Conservation (phyloP, 306 rosid genomes). For the Rosa persica region DNA sequence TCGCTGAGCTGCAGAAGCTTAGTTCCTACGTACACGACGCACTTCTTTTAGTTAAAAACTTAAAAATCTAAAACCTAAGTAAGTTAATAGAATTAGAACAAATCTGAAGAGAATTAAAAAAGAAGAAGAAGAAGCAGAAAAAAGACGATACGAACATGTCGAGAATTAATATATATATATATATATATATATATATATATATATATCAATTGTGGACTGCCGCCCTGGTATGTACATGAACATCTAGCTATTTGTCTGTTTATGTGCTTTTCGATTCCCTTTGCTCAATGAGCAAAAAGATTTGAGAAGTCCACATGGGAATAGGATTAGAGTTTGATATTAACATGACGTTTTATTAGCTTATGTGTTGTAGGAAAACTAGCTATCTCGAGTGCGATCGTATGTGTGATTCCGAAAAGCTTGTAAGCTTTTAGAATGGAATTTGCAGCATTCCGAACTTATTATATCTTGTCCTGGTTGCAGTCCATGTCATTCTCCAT, state of each 20-base stretch:
- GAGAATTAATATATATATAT: background rate
- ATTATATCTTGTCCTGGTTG: slow-evolving; percentile 13
- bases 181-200: background rate
- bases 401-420: slow-evolving; percentile 17
- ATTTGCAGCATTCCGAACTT: slow-evolving; percentile 7
- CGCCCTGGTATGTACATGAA: background rate
- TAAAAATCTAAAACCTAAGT: background rate
- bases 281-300: background rate
- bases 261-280: background rate
- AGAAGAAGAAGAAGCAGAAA: background rate
- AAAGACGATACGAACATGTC: background rate
- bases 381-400: slow-evolving; percentile 21
- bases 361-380: background rate
- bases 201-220: background rate
- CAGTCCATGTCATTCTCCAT: slow-evolving; percentile 31
- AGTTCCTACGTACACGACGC: background rate
- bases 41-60: background rate
- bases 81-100: background rate
- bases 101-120: background rate
- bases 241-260: background rate
- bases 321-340: too few species aligned
- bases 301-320: background rate
- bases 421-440: background rate
- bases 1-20: slow-evolving; percentile 4
- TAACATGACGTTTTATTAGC: too few species aligned